These are phyloP conservation scores for Phytopythium chamaehyphon DNA, from an alignment of 352 stramenopile species.

Conservation along the genomic window DNA sequence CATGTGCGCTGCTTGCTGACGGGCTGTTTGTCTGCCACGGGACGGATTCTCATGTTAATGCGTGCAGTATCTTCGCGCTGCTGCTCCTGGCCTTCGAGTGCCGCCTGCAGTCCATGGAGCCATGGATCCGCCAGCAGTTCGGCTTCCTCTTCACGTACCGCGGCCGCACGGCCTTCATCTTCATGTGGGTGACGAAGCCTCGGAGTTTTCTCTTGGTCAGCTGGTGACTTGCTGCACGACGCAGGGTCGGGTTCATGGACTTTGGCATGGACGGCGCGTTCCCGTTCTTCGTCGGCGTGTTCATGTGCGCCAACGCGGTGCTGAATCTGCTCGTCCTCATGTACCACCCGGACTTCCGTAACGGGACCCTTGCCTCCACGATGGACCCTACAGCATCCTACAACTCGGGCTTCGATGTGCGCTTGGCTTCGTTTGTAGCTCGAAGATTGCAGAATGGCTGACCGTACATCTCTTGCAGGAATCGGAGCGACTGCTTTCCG, in stretches of 20 bases:
- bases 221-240: too few relatives aligned
- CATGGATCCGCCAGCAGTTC: conserved; percentile 80
- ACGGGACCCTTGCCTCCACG: conserved; percentile 52
- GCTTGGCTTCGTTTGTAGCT: not conserved
- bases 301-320: conserved; percentile 77
- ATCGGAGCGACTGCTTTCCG: conserved; percentile 54
- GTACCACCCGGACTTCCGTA: conserved; percentile 85
- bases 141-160: conserved; percentile 88
- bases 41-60: conserved; percentile 6
- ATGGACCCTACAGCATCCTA: conserved; percentile 82
- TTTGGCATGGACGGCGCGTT: conserved; percentile 82
- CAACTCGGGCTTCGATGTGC: conserved; percentile 43
- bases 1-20: conserved; percentile 45
- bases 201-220: too few relatives aligned
- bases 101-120: conserved; percentile 85
- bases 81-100: conserved; percentile 84
- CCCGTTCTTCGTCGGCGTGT: conserved; percentile 59
- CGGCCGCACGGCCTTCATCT: conserved; percentile 80
- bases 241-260: conserved; percentile 82
- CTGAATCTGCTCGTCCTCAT: conserved; percentile 78
- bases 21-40: not conserved
- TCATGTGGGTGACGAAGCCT: conserved; percentile 61
- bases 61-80: conserved; percentile 77
- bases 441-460: not conserved
- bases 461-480: conserved; percentile 20